Evolutionary conservation across 169 alveolate genomes (phyloP), one percentile per base, ranked within the genome.

Genomic region (Plasmodium relictum): DNA sequence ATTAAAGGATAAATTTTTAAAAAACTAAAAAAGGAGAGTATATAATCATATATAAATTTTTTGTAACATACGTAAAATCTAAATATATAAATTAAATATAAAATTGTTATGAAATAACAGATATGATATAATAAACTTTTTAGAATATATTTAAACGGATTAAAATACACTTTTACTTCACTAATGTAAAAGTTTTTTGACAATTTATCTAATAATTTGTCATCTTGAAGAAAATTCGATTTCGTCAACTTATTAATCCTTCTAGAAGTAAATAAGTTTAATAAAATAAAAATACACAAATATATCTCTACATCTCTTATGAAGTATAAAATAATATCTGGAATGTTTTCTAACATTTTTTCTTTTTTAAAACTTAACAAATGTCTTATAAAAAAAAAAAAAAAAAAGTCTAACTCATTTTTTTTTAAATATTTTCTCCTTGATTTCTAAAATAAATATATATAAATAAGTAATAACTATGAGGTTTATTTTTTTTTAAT

Each of bases 101-200:
- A 20, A 20, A 78, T 39, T 10, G 76, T 22, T 18, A 54, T 16
- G 14, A 52, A 58, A 78, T 78, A 78, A 65, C 63, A 78, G 3
- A 59, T 48, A 56, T 78, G 89, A 65, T 78, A 78, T 31, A 78
- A 20, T 31, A 44, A 37, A 65, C 61, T 78, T n/a, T 65, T 63
- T 18, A 48, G 8, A 48, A 78, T 66, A 63, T 63, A 78, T 58
- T 52, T 78, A 22, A 63, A 41, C 8, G 89, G 89, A 59, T 70
- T 78, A 65, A 63, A 78, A 44, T 45, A 22, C 41, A 76, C 89
- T 24, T 48, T 63, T 68, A 78, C 74, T 20, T 78, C 89, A 6
- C 26, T 22, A 45, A 63, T 41, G 68, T 78, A 78, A 69, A 78
- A 78, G 9, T 62, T 16, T 50, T 78, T 78, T 14, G 89, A 63